Base-by-base conservation (phyloP, 169 alveolate species). In the Eimeria falciformis region DNA sequence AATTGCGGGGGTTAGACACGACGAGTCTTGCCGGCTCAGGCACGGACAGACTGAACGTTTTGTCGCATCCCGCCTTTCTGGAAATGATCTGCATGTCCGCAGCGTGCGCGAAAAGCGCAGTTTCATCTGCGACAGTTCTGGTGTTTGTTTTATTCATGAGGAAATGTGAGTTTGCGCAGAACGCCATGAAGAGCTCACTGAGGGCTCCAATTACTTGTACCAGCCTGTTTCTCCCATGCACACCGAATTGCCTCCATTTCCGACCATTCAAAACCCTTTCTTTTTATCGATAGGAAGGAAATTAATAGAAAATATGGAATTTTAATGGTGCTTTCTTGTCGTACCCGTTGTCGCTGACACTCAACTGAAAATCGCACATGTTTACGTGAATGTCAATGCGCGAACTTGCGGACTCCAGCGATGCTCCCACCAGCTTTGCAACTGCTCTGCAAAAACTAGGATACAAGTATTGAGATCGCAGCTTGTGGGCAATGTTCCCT, bases 271-370 rank as follows among this genome's bases (percentile, higher is more conserved):
- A 66, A 23, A 45, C 77, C 77, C 40, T 23, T 66, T 21, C 77
- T 66, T 5, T 45, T 25, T 7, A 5, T 3, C 45, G 77, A 9
- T 37, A 66, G 29, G 33, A 14, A 21, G 69, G 23, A 58, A 58
- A 3, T 21, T 5, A 58, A 58, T 58, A 11, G 23, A 58, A 29
- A 5, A 58, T 23, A 58, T 9, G 7, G 7, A 50, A 50, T 50
- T 66, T 66, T n/a, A 66, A 17, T 7, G 27, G 9, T 66, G 69
- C 6, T 66, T 37, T 3, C 5, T 4, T 17, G n/a, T n/a, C 77
- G 5, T 23, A 66, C 77, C 77, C 77, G 27, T 66, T 66, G 77
- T 66, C 77, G 29, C 77, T n/a, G 77, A 66, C 77, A n/a, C 77
- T 14, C 77, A 66, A 23, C 43, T 66, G 46, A 14, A 66, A 66